These are phyloP conservation scores for Fusarium sp. DNA, from an alignment of 2,329 filamentous ascomycete species.

Conservation along the genomic window DNA sequence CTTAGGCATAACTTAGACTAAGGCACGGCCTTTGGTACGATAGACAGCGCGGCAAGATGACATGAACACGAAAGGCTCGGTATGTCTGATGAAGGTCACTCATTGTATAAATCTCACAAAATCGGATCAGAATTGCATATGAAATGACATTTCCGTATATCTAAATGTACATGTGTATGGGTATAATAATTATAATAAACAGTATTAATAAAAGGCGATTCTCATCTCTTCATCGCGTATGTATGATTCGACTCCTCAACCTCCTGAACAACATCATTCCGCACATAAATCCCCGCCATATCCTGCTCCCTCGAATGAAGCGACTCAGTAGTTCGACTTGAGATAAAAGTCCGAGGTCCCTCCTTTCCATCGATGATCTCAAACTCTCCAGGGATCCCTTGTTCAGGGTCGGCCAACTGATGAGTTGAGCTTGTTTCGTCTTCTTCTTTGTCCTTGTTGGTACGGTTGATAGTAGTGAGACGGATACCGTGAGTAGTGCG, in stretches of 20 bases:
- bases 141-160: background rate
- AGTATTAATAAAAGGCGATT: background rate
- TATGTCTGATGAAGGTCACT: background rate
- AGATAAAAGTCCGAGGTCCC: slow-evolving; percentile 24
- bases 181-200: background rate
- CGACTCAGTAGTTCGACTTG: slow-evolving; percentile 4
- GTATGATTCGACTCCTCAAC: slow-evolving; percentile 10
- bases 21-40: too few relatives aligned
- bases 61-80: background rate
- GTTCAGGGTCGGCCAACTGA: slow-evolving; percentile 34
- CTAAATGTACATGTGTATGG: background rate
- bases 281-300: slow-evolving; percentile 24
- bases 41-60: too few relatives aligned
- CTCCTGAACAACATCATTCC: slow-evolving; percentile 33
- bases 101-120: too few relatives aligned
- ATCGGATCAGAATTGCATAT: background rate
- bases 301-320: slow-evolving; percentile 15
- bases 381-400: slow-evolving; percentile 23
- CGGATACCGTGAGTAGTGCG: slow-evolving; percentile 25
- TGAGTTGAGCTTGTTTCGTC: slow-evolving; percentile 40
- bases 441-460: slow-evolving; percentile 33
- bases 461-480: slow-evolving; percentile 30
- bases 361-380: slow-evolving; percentile 14
- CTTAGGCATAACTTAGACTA: background rate
- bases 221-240: slow-evolving; percentile 18